A percentile compares a stretch with the other conserved stretches of the same genome.
These are phyloP conservation scores for Cercophora scortea DNA, from an alignment of 495 filamentous ascomycete genomes.

Conservation along the genomic window DNA sequence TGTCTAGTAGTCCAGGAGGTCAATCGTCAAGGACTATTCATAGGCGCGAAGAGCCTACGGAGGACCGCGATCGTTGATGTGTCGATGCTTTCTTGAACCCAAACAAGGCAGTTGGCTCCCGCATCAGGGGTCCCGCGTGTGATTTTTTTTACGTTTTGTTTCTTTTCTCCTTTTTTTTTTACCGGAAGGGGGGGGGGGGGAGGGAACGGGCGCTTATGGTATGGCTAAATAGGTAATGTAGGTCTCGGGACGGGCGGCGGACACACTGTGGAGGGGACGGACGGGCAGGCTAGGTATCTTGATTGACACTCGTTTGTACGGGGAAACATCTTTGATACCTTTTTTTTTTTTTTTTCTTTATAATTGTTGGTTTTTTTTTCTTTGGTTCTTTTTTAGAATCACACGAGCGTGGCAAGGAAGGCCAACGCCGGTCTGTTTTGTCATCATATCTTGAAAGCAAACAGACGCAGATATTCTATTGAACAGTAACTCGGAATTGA, in stretches of 20 bases:
- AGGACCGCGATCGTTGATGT: neutral
- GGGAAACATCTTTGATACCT: neutral
- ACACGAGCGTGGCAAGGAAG: neutral
- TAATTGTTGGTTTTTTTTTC: neutral
- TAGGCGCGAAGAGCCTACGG: too few species aligned
- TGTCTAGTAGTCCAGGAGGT: neutral
- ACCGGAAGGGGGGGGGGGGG: too few species aligned
- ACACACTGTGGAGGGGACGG: neutral
- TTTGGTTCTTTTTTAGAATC: neutral
- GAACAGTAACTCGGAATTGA: too few species aligned
- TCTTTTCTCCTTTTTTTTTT: too few species aligned
- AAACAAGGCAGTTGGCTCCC: neutral
- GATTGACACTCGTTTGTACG: neutral
- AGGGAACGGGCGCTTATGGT: too few species aligned
- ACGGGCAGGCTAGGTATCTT: neutral
- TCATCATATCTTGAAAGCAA: neutral
- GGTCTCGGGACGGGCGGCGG: too few species aligned
- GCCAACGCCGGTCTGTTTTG: neutral
- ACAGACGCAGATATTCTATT: too few species aligned
- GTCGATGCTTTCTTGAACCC: neutral
- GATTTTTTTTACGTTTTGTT: neutral
- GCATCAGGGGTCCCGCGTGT: neutral
- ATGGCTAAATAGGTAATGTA: too few species aligned
- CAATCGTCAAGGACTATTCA: too few species aligned
- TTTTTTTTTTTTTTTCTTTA: neutral